Conservation (phyloP, 495 filamentous ascomycete genomes). For the Penicillium riverlandense region DNA sequence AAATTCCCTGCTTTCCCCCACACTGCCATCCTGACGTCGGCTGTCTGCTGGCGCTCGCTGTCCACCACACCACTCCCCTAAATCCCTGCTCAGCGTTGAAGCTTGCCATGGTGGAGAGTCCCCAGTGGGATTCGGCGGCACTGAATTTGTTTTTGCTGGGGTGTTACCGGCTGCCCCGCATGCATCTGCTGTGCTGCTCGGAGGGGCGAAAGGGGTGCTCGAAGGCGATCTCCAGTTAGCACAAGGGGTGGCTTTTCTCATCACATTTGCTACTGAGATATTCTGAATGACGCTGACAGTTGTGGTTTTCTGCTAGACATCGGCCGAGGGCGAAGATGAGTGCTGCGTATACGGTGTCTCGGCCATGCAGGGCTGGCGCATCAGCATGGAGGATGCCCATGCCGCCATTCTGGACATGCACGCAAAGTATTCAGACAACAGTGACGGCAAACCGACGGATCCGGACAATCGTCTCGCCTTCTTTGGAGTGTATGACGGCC, state of each 20-base stretch:
- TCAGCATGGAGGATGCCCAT: constrained; percentile 98
- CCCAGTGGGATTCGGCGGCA: too few relatives aligned
- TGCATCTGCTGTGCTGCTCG: too few relatives aligned
- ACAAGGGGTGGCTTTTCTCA: too few relatives aligned
- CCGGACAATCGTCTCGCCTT: constrained; percentile 74
- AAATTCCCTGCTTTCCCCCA: constrained; percentile 19
- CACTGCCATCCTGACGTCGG: constrained; percentile 19
- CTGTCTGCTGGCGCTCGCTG: constrained; percentile 6
- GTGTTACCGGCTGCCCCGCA: too few relatives aligned
- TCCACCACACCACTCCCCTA: background rate
- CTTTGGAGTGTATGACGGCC: constrained; percentile 97
- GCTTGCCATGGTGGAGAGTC: too few relatives aligned
- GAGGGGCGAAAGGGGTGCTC: too few relatives aligned
- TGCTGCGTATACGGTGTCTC: constrained; percentile 88
- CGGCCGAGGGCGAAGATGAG: constrained; percentile 86
- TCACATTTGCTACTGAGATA: too few relatives aligned
- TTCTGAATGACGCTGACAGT: background rate
- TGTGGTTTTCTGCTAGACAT: constrained; percentile 49
- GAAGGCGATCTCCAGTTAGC: too few relatives aligned
- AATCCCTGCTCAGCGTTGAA: background rate
- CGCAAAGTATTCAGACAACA: constrained; percentile 46
- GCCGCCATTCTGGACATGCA: constrained; percentile 82
- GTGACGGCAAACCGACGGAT: constrained; percentile 51
- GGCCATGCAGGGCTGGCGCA: constrained; percentile 99
- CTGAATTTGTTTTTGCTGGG: too few relatives aligned